phyloP scores from a whole-genome alignment of 371 early-diverging fungal genomes.

The Encephalitozoon intestinalis region DNA sequence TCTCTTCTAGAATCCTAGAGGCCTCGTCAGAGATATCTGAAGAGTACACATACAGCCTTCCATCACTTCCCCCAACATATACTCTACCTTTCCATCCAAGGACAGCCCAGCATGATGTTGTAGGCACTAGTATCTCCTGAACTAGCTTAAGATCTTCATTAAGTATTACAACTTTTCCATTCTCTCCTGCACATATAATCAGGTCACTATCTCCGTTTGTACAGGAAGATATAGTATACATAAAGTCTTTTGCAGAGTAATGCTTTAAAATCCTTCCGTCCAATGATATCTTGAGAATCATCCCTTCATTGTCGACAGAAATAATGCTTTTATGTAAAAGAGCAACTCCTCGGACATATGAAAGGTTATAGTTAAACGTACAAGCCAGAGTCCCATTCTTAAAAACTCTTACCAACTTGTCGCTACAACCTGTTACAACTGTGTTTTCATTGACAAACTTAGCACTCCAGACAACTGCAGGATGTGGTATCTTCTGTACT shows the following conservation, averaged over 20 bases:
- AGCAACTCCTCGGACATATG: conserved; percentile 49
- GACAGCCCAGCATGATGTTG: conserved; percentile 51
- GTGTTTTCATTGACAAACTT: conserved; percentile 37
- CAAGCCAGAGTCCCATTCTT: conserved; percentile 16
- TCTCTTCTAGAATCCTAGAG: neutral
- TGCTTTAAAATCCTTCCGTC: conserved; percentile 37
- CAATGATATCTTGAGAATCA: conserved; percentile 30
- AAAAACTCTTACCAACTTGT: conserved; percentile 44
- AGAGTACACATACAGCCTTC: conserved; percentile 47
- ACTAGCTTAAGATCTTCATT: conserved; percentile 27
- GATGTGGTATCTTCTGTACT: conserved; percentile 32
- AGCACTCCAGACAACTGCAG: conserved; percentile 50
- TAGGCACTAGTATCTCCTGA: conserved; percentile 16
- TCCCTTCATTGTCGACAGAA: conserved; percentile 57
- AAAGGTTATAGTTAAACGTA: conserved; percentile 36
- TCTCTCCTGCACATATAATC: conserved; percentile 50
- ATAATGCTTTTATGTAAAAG: conserved; percentile 36
- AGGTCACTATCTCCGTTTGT: neutral
- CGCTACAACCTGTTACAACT: conserved; percentile 55
- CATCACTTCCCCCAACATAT: conserved; percentile 49
- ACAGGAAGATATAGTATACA: conserved; percentile 31
- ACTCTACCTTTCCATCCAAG: conserved; percentile 12
- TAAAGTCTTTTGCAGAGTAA: conserved; percentile 32
- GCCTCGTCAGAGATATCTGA: neutral
- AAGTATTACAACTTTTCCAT: conserved; percentile 49